Conservation (phyloP, 2,329 filamentous ascomycete genomes). For the Cryphonectria nitschkei region DNA sequence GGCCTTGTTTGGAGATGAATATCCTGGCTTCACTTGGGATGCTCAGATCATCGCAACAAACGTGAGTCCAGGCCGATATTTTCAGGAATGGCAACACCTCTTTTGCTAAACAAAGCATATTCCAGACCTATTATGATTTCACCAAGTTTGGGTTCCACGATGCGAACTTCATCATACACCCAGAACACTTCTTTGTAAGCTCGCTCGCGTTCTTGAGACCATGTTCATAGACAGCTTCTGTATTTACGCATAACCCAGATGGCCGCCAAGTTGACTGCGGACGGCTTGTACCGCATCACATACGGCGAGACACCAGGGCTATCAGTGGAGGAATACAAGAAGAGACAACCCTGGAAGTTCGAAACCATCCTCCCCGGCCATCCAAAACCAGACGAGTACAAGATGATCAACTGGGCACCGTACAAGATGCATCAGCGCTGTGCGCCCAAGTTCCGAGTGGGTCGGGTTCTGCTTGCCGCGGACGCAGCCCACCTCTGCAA, state of each 20-base stretch:
- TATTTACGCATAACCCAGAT: slow-evolving; percentile 43
- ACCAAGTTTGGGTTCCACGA: slow-evolving; percentile 57
- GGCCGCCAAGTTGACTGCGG: slow-evolving; percentile 60
- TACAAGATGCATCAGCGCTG: slow-evolving; percentile 67
- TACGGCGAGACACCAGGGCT: slow-evolving; percentile 62
- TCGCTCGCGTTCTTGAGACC: neutral
- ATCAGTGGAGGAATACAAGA: slow-evolving; percentile 54
- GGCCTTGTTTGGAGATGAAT: slow-evolving; percentile 57
- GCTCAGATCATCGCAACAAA: slow-evolving; percentile 66
- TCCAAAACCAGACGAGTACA: slow-evolving; percentile 61
- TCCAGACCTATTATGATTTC: slow-evolving; percentile 65
- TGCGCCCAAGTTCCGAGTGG: slow-evolving; percentile 59
- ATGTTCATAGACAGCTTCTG: neutral
- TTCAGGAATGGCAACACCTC: neutral
- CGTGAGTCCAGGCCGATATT: slow-evolving; percentile 40
- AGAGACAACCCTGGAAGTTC: slow-evolving; percentile 59
- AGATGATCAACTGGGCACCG: slow-evolving; percentile 59
- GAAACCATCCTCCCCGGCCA: slow-evolving; percentile 61
- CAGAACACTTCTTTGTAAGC: slow-evolving; percentile 57
- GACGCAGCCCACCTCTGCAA: slow-evolving; percentile 64
- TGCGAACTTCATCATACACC: slow-evolving; percentile 65
- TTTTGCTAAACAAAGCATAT: neutral
- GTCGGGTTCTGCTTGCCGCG: slow-evolving; percentile 59
- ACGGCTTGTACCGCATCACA: slow-evolving; percentile 65
- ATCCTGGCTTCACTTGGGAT: slow-evolving; percentile 63